Conservation (phyloP, 345 rosid species). For the Clausena lansium region DNA sequence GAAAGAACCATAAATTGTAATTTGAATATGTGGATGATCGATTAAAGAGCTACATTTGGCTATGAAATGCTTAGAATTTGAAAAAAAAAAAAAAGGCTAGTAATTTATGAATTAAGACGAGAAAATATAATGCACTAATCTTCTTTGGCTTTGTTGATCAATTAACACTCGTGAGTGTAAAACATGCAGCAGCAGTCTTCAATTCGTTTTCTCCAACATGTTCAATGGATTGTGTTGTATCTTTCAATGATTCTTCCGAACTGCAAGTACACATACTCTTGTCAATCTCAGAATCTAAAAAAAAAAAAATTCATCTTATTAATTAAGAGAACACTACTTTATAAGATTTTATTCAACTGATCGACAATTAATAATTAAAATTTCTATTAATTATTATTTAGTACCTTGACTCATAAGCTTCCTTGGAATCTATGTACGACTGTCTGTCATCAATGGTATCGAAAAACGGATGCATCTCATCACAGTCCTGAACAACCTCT, state of each 20-base stretch:
- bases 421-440: slow-evolving; percentile 66
- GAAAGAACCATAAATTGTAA: neutral
- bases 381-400: no score
- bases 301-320: no score
- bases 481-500: slow-evolving; percentile 57
- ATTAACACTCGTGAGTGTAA: slow-evolving; percentile 77
- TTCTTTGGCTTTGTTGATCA: slow-evolving; percentile 22
- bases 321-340: no score
- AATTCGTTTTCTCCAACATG: slow-evolving; percentile 63
- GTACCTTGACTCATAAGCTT: slow-evolving; percentile 57
- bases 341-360: no score
- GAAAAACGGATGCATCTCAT: slow-evolving; percentile 73
- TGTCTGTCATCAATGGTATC: slow-evolving; percentile 79
- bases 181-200: slow-evolving; percentile 85
- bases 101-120: neutral
- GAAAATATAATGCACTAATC: slow-evolving; percentile 14
- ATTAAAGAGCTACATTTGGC: neutral
- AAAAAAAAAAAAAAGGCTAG: neutral
- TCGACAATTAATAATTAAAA: no score
- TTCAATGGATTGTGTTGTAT: slow-evolving; percentile 43
- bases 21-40: neutral
- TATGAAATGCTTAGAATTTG: neutral
- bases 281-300: no score
- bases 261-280: slow-evolving; percentile 28
- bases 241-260: slow-evolving; percentile 65